Conservation (phyloP, 1,139 yeast genomes). For the Hyphopichia khmerensis region DNA sequence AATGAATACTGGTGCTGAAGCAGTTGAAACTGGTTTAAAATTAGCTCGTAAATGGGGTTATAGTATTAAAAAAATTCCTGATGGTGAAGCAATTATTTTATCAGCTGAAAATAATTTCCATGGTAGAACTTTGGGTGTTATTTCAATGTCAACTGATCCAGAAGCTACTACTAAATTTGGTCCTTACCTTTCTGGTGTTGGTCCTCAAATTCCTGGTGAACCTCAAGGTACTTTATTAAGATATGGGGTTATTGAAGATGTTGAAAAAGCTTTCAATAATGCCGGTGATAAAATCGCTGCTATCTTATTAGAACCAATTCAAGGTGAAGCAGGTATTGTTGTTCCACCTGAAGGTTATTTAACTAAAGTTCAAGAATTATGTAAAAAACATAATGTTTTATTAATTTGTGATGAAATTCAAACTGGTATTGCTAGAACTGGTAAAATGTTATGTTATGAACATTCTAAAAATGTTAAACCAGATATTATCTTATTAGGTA, state of each 20-base stretch:
- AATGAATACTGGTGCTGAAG: conserved; percentile 99
- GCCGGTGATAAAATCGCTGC: conserved; percentile 95
- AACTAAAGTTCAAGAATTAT: conserved; percentile 66
- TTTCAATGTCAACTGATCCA: conserved; percentile 94
- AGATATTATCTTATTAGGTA: conserved; percentile 84
- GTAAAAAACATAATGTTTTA: conserved; percentile 80
- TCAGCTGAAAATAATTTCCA: conserved; percentile 91
- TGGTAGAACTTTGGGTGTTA: conserved; percentile 93
- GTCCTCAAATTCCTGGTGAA: conserved; percentile 74
- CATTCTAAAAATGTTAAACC: conserved; percentile 80
- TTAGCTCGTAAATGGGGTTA: conserved; percentile 98
- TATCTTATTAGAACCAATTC: conserved; percentile 89
- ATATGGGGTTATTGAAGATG: conserved; percentile 82
- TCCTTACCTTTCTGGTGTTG: conserved; percentile 82
- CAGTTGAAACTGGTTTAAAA: conserved; percentile 93
- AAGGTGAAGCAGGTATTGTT: conserved; percentile 98
- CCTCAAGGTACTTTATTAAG: conserved; percentile 55
- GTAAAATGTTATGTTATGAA: conserved; percentile 88
- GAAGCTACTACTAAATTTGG: conserved; percentile 90
- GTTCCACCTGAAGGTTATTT: conserved; percentile 88
- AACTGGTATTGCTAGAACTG: conserved; percentile 97
- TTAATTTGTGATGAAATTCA: conserved; percentile 96
- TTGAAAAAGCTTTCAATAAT: conserved; percentile 75
- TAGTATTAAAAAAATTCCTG: conserved; percentile 78
- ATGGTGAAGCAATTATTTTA: conserved; percentile 80